phyloP scores from a whole-genome alignment of 768 basidiomycete genomes.

The Wakefieldia striispora region DNA sequence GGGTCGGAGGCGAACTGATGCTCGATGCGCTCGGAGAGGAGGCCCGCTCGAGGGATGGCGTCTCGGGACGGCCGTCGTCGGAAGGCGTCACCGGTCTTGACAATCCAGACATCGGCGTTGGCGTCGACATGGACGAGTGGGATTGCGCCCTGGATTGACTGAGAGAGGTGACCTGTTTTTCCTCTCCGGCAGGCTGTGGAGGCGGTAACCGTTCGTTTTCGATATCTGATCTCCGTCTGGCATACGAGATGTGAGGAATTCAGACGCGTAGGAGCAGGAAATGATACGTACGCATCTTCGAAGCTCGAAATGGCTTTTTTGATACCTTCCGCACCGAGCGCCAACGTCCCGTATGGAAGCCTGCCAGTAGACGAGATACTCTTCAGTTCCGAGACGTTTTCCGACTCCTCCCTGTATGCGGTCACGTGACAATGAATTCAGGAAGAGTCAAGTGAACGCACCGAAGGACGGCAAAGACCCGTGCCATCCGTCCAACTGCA shows the following conservation, averaged over 20 bases:
- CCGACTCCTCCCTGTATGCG: constrained; percentile 53
- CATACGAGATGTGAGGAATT: neutral
- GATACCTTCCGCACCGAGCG: constrained; percentile 66
- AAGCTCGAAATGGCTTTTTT: constrained; percentile 69
- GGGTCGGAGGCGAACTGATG: constrained; percentile 23
- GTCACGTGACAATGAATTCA: neutral
- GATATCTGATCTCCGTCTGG: constrained; percentile 26
- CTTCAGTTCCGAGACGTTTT: constrained; percentile 72
- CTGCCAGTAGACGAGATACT: constrained; percentile 49
- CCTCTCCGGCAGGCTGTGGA: constrained; percentile 23
- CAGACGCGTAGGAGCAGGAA: neutral
- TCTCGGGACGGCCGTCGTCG: constrained; percentile 36
- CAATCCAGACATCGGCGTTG: neutral
- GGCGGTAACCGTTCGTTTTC: constrained; percentile 30
- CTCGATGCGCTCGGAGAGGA: constrained; percentile 28
- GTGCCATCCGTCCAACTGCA: constrained; percentile 65
- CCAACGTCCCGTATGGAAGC: constrained; percentile 54
- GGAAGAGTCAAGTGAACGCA: constrained; percentile 24
- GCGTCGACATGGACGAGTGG: neutral
- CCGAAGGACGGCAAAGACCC: constrained; percentile 67
- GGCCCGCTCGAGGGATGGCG: constrained; percentile 23
- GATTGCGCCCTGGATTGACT: constrained; percentile 9
- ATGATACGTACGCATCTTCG: constrained; percentile 57
- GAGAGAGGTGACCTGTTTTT: neutral
- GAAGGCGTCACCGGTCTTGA: constrained; percentile 18